Percentiles rank a stretch among this genome's conserved stretches.
These are phyloP conservation scores for Lactarius trivialis DNA, from an alignment of 768 basidiomycete genomes.

Conservation along the genomic window DNA sequence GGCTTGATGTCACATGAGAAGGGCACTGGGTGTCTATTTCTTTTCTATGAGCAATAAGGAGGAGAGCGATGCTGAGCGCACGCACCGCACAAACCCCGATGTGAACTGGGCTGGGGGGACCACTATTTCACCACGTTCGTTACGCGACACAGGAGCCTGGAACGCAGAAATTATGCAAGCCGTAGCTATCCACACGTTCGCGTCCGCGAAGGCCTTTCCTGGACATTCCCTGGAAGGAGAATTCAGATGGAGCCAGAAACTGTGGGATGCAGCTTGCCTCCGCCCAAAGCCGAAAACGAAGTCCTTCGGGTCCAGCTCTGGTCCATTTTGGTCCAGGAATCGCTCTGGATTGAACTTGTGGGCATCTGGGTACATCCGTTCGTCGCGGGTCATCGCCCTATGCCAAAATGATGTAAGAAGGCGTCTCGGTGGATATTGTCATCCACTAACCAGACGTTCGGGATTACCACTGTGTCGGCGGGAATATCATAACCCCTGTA, in stretches of 20 bases:
- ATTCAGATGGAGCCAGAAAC: not conserved
- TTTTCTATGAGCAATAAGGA: not conserved
- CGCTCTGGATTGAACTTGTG: slow-evolving; percentile 20
- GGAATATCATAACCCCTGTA: slow-evolving; percentile 23
- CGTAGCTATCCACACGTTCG: slow-evolving; percentile 21
- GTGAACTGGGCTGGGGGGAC: slow-evolving; percentile 13
- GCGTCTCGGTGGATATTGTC: not conserved
- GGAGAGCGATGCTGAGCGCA: not conserved
- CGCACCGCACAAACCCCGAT: slow-evolving; percentile 23
- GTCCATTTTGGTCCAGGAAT: slow-evolving; percentile 13
- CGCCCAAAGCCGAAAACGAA: slow-evolving; percentile 24
- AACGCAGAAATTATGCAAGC: slow-evolving; percentile 21
- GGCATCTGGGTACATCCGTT: slow-evolving; percentile 15
- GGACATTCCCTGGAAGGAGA: slow-evolving; percentile 16
- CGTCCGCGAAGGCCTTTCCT: slow-evolving; percentile 22
- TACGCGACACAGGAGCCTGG: slow-evolving; percentile 5
- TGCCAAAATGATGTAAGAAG: not conserved
- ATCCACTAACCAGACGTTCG: slow-evolving; percentile 22
- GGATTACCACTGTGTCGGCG: slow-evolving; percentile 19
- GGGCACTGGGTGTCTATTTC: slow-evolving; percentile 23
- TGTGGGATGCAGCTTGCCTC: slow-evolving; percentile 7
- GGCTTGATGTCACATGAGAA: slow-evolving; percentile 25
- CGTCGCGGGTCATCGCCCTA: slow-evolving; percentile 24
- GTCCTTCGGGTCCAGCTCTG: slow-evolving; percentile 16
- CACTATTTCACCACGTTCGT: slow-evolving; percentile 18